phyloP scores from a whole-genome alignment of 305 asterid genomes.

The Vinca major region DNA sequence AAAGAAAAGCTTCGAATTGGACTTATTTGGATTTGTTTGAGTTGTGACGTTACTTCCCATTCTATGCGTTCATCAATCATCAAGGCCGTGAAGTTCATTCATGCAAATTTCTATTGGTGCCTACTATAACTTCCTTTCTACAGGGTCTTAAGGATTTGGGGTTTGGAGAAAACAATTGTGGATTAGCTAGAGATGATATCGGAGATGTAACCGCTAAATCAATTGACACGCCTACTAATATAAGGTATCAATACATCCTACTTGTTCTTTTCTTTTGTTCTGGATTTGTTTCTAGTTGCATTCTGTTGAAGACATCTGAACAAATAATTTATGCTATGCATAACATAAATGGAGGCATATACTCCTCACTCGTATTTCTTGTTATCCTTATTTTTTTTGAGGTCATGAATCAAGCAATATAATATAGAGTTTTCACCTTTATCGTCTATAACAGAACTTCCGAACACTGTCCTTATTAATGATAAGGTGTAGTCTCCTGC shows the following conservation, averaged over 20 bases:
- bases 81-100: not conserved
- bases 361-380: not conserved
- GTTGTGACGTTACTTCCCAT: not conserved
- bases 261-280: not conserved
- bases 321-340: not conserved
- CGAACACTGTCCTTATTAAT: not conserved
- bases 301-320: not conserved
- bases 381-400: not conserved
- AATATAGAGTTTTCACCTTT: not conserved
- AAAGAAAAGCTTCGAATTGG: not conserved
- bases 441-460: not conserved
- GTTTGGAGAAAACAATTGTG: conserved; percentile 12
- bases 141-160: conserved; percentile 63
- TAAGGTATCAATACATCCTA: conserved; percentile 32
- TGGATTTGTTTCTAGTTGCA: not conserved
- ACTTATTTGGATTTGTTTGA: not conserved
- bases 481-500: not conserved
- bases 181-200: conserved; percentile 27
- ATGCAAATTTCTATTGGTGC: not conserved
- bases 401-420: not conserved
- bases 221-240: conserved; percentile 20
- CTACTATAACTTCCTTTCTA: conserved; percentile 6
- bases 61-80: not conserved
- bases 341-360: not conserved
- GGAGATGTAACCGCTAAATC: conserved; percentile 33